Percentiles rank a stretch among this genome's conserved stretches.
phyloP scores from a whole-genome alignment of 768 basidiomycete genomes.

The Leccinellum luteum region DNA sequence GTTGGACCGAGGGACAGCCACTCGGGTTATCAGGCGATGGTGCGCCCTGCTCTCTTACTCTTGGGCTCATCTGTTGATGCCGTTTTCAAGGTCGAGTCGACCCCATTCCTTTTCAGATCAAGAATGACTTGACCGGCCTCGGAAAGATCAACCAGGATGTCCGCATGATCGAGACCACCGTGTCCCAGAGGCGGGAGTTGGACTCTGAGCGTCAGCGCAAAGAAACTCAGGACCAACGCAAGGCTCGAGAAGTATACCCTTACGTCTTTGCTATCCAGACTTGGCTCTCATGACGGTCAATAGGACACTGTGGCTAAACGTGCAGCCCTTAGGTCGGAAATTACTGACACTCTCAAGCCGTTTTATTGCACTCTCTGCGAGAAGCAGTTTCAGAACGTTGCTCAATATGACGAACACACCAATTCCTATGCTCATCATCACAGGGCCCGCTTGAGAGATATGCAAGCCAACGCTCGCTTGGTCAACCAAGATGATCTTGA shows the following conservation, averaged over 20 bases:
- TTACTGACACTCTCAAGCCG: slow-evolving; percentile 61
- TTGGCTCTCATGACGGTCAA: slow-evolving; percentile 8
- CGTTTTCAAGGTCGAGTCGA: slow-evolving; percentile 65
- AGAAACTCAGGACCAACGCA: slow-evolving; percentile 77
- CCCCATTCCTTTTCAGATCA: slow-evolving; percentile 78
- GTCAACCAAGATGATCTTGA: slow-evolving; percentile 66
- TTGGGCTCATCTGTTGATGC: slow-evolving; percentile 40
- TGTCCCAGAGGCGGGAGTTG: slow-evolving; percentile 73
- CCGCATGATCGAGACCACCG: slow-evolving; percentile 81
- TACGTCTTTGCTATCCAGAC: background rate
- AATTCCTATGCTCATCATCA: slow-evolving; percentile 89
- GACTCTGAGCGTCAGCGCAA: slow-evolving; percentile 80
- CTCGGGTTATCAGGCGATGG: slow-evolving; percentile 77
- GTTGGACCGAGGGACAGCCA: slow-evolving; percentile 82
- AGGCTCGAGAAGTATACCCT: slow-evolving; percentile 58
- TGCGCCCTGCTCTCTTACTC: slow-evolving; percentile 27
- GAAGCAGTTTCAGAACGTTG: slow-evolving; percentile 83
- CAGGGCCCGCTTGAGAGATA: slow-evolving; percentile 76
- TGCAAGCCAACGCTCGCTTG: slow-evolving; percentile 73
- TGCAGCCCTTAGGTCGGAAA: slow-evolving; percentile 64
- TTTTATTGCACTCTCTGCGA: slow-evolving; percentile 85
- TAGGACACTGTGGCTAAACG: slow-evolving; percentile 66
- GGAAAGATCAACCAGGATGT: slow-evolving; percentile 79
- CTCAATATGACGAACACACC: slow-evolving; percentile 87
- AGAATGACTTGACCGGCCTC: slow-evolving; percentile 73